Conservation (phyloP, 805 yeast genomes). For the Kurtzmaniella cleridarum region DNA sequence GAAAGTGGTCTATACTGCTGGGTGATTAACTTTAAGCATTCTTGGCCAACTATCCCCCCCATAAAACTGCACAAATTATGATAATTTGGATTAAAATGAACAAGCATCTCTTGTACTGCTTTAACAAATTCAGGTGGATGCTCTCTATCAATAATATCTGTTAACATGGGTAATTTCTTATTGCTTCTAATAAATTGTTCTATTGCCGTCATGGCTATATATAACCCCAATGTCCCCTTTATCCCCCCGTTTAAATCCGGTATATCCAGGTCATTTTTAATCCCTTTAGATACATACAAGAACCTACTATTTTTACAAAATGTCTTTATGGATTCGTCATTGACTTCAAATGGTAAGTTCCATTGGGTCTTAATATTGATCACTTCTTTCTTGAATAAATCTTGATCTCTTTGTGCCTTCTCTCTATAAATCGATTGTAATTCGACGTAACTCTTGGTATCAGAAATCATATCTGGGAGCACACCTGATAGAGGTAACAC, state of each 20-base stretch:
- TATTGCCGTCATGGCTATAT: constrained; percentile 38
- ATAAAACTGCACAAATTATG: constrained; percentile 62
- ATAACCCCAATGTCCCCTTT: constrained; percentile 24
- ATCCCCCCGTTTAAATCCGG: constrained; percentile 6
- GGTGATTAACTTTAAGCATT: constrained; percentile 68
- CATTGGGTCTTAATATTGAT: constrained; percentile 10
- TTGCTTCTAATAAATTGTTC: constrained; percentile 14
- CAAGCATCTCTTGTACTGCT: constrained; percentile 16
- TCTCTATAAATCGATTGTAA: constrained; percentile 54
- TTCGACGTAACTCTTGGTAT: constrained; percentile 54
- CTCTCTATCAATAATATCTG: constrained; percentile 16
- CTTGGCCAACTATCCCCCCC: constrained; percentile 88
- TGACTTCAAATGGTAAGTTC: constrained; percentile 24
- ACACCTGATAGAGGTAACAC: constrained; percentile 68
- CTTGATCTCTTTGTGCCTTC: constrained; percentile 49
- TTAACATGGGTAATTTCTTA: constrained; percentile 12
- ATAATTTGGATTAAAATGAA: constrained; percentile 40
- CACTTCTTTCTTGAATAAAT: constrained; percentile 31
- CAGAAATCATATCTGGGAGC: constrained; percentile 86
- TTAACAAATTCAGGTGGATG: constrained; percentile 12
- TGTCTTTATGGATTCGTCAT: constrained; percentile 29
- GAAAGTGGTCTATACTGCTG: constrained; percentile 77
- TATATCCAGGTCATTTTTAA: constrained; percentile 17
- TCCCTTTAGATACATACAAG: constrained; percentile 47
- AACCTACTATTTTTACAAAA: constrained; percentile 62